Percentiles rank a stretch among this genome's conserved stretches.
These are phyloP conservation scores for Aegilops umbellulata DNA, from an alignment of 176 grass and related monocot genomes.

Conservation along the genomic window DNA sequence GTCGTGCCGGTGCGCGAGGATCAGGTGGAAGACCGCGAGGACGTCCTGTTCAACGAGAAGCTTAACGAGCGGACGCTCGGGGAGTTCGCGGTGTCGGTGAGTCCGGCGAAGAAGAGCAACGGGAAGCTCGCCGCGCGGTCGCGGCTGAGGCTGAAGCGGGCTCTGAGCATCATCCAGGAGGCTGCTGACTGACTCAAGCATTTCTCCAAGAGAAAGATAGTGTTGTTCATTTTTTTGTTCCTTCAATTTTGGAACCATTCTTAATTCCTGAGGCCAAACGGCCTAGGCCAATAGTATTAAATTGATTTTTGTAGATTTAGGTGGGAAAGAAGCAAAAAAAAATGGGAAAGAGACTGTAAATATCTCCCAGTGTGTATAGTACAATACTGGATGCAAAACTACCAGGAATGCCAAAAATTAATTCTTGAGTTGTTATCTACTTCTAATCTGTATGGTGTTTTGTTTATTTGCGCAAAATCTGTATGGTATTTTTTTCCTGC, in stretches of 20 bases:
- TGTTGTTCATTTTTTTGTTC: neutral
- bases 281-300: neutral
- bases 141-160: slow-evolving; percentile 30
- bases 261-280: neutral
- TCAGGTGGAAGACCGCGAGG: neutral
- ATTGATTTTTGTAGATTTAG: slow-evolving; percentile 11
- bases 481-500: too few species aligned
- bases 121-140: slow-evolving; percentile 20
- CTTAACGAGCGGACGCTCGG: slow-evolving; percentile 49
- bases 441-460: neutral
- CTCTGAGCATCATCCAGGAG: slow-evolving; percentile 50
- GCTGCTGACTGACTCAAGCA: slow-evolving; percentile 17
- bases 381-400: neutral
- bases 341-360: neutral
- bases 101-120: neutral
- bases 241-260: neutral
- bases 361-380: neutral
- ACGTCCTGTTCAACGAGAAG: slow-evolving; percentile 29
- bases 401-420: neutral
- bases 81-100: neutral
- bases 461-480: too few species aligned
- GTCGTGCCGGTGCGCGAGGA: slow-evolving; percentile 29
- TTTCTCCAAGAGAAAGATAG: neutral
- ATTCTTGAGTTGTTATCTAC: neutral
- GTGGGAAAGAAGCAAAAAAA: neutral